Base-by-base conservation (phyloP, 768 basidiomycete species). In the Trametes meyenii region DNA sequence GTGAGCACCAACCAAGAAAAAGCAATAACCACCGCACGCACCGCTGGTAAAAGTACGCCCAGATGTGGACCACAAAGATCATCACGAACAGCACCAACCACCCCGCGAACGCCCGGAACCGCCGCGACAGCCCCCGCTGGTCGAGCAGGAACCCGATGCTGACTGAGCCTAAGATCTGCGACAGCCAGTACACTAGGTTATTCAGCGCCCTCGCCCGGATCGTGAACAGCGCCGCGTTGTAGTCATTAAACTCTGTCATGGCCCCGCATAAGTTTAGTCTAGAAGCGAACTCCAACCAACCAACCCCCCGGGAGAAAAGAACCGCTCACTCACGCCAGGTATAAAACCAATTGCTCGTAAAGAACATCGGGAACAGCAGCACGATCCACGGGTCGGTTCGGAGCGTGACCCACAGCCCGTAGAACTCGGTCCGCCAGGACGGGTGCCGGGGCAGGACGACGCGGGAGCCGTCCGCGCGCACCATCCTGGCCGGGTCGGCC, bases 311-410 rank as follows among this genome's bases (percentile, higher is more conserved):
- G 2, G 21, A 36, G 21, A 5, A 33, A 42, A 3, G 11, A 23
- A 26, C 56, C 1, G n/a, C 40, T 11, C 3, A 73, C 86, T 69
- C 62, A 90, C 89, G 90, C 89, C 89, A 92, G 2, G 90, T 87
- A 70, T 92, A 92, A 75, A 92, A 92, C 83, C 88, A 92, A 72
- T 92, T 92, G 43, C 86, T 88, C 8, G 88, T 84, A 56, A 92
- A 84, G 74, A 93, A 92, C 87, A 93, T 89, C 13, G 92, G 92
- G 78, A 94, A 90, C 19, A 93, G 80, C 4, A 91, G 75, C 16
- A 92, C 61, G 66, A 94, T 84, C 74, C 80, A 78, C 0, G 89
- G 89, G 68, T 94, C 92, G 13, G 82, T 86, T 58, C 76, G 81
- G 45, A 94, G 76, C 2, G 88, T 83, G 48, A 87, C 66, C 75